Evolutionary conservation across 1,284 basidiomycete species (phyloP).

Genomic region (Tilletia walkeri): DNA sequence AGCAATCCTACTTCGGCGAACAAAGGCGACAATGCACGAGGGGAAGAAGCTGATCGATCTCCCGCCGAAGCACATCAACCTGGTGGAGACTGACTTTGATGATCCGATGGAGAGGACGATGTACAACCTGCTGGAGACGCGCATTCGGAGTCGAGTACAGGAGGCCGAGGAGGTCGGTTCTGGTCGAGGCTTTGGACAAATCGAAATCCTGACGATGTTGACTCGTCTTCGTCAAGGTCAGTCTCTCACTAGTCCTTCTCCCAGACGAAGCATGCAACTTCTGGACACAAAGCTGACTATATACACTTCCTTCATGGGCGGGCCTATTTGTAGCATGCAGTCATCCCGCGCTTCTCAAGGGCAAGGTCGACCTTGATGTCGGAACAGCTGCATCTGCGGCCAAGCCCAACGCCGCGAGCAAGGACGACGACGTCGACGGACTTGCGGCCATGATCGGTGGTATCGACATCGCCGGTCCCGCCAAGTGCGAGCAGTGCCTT

Average conservation of each 20-base stretch:
- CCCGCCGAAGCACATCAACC: conserved; percentile 71
- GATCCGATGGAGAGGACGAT: conserved; percentile 71
- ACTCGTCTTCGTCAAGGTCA: conserved; percentile 82
- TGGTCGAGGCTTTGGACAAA: conserved; percentile 68
- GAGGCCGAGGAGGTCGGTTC: conserved; percentile 25
- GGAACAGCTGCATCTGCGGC: conserved; percentile 24
- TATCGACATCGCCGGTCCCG: conserved; percentile 59
- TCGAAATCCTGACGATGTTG: conserved; percentile 77
- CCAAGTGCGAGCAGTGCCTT: conserved; percentile 47
- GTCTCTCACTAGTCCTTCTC: background rate
- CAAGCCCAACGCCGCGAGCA: background rate
- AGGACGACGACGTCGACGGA: conserved; percentile 61
- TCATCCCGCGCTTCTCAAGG: conserved; percentile 41
- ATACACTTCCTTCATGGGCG: too few species aligned
- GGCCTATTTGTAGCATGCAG: conserved; percentile 31
- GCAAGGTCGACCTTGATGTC: conserved; percentile 29
- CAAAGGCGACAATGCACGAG: conserved; percentile 70
- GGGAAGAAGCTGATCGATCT: conserved; percentile 83
- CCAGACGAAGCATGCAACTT: too few species aligned
- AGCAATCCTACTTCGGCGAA: conserved; percentile 84
- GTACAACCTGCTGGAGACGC: conserved; percentile 73
- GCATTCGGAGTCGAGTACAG: conserved; percentile 69
- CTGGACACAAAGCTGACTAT: too few species aligned
- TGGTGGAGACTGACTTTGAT: conserved; percentile 63
- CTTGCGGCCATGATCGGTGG: conserved; percentile 73